Evolutionary conservation across 805 yeast genomes (phyloP), one percentile per base, ranked within the genome.

Genomic region (Candida tammaniensis): DNA sequence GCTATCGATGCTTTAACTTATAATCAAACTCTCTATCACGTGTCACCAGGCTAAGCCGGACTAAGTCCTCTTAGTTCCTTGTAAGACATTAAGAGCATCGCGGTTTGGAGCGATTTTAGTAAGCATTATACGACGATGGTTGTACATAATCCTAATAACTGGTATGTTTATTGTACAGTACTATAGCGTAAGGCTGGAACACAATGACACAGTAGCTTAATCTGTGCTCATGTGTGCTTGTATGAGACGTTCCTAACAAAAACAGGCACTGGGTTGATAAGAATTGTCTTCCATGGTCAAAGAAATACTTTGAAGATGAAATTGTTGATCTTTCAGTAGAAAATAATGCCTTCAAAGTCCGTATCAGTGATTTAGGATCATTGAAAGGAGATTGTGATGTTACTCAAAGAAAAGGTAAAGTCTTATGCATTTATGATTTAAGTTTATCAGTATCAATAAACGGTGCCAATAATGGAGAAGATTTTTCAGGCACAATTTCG

Each of bases 371-470:
- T 2, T 61, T 81, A 3, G 61, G 56, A 17, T 54, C 73, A 5
- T 55, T 67, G 12, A 51, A 65, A 5, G 94, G 94, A 15, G 93
- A 85, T 55, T 82, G 93, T 48, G 85, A 84, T 49, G 89, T 85
- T 10, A 80, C 86, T 15, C 91, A 85, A 57, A 74, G 94, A 64
- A 85, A 85, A 58, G 91, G 91, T 7, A 82, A 79, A 57, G 86
- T 81, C 17, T 74, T 78, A 48, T 83, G 91, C 51, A 80, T 84
- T 31, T 84, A 74, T 49, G 94, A 85, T 51, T 54, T 84, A 69
- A 62, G 64, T 28, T 54, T 84, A 30, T 68, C 64, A 43, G 68
- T 84, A 38, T 49, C 61, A 7, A 64, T 78, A 14, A 49, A 55
- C 23, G 68, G 74, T 10, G 46, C 52, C 18, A 61, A 55, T 6